A percentile compares a stretch with the other conserved stretches of the same genome.
Evolutionary conservation across 768 basidiomycete genomes (phyloP).

Genomic region (Candolleomyces eurysporus): DNA sequence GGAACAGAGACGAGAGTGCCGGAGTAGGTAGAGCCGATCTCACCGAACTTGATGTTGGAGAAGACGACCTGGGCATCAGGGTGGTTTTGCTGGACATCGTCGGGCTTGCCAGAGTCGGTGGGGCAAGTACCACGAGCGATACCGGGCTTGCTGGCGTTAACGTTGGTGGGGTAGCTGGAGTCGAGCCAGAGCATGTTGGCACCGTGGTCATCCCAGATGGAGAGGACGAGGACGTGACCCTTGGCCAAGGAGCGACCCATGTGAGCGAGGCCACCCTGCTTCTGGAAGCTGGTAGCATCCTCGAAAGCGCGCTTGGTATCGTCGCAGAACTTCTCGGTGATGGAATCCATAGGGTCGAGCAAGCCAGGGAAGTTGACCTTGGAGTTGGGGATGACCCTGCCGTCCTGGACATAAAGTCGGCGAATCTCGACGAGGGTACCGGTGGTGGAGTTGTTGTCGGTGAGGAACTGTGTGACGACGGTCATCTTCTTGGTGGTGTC

Average conservation of each 20-base stretch:
- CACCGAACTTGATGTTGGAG: conserved; percentile 55
- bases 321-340: conserved; percentile 49
- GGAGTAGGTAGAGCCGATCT: conserved; percentile 44
- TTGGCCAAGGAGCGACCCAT: conserved; percentile 34
- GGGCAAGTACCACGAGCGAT: conserved; percentile 49
- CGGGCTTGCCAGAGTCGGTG: conserved; percentile 44
- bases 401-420: conserved; percentile 54
- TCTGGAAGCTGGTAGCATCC: conserved; percentile 44
- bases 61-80: conserved; percentile 44
- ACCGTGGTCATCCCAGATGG: conserved; percentile 52
- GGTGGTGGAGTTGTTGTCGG: conserved; percentile 39
- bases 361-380: conserved; percentile 44
- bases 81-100: conserved; percentile 37
- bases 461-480: conserved; percentile 59
- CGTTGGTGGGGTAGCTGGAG: conserved; percentile 39
- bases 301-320: conserved; percentile 47
- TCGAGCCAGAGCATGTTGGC: conserved; percentile 59
- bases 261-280: conserved; percentile 37
- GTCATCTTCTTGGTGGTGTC: conserved; percentile 52
- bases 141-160: conserved; percentile 35
- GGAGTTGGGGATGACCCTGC: conserved; percentile 51
- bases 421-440: conserved; percentile 53
- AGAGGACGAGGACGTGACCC: conserved; percentile 50
- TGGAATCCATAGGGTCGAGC: conserved; percentile 35
- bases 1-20: conserved; percentile 5